Evolutionary conservation across 2,329 filamentous ascomycete species (phyloP), one percentile per base, ranked within the genome.

Genomic region (Pseudodiploospora longispora): DNA sequence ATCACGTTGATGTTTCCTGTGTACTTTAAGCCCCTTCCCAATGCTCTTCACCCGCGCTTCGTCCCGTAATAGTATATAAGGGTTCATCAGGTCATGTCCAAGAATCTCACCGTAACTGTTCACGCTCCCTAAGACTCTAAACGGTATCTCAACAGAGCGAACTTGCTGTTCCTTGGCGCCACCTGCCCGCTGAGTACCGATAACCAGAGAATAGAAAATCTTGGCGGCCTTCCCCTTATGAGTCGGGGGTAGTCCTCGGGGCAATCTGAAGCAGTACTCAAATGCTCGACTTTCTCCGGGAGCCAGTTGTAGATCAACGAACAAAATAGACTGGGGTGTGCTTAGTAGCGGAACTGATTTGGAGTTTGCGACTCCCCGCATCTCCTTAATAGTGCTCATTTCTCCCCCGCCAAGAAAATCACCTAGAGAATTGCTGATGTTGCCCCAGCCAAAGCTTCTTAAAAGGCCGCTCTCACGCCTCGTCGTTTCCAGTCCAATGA

Each of bases 181-280:
- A 7, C 87, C 87, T 1, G 87, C 82, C 50, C 90, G 75, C 62
- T 98, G 93, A 0, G 91, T 95, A 37, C 91, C 91, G 50, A 98
- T 87, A 7, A 94, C 82, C 9, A 98, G 71, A 59, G 86, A 87
- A 67, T 98, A 98, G 2, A 82, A 79, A 40, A 96, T 90, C 65
- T 97, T 97, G 59, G 96, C 93, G 1, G 88, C 87, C 59, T 93
- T 90, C 8, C 93, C 93, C 55, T 85, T 85, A 61, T 97, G 87
- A 10, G 82, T 88, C 6, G 93, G 91, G 27, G 93, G 93, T n/a
- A 98, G 67, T 0, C 91, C 91, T 57, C 82, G 83, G 1, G 93
- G 93, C 43, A 98, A 68, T 37, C 78, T 83, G 61, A 96, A 96
- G 1, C 80, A 78, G 62, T 96, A 98, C 40, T 85, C 87, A 57